Conservation (phyloP, 2,329 filamentous ascomycete species). For the Parafenestella ontariensis region DNA sequence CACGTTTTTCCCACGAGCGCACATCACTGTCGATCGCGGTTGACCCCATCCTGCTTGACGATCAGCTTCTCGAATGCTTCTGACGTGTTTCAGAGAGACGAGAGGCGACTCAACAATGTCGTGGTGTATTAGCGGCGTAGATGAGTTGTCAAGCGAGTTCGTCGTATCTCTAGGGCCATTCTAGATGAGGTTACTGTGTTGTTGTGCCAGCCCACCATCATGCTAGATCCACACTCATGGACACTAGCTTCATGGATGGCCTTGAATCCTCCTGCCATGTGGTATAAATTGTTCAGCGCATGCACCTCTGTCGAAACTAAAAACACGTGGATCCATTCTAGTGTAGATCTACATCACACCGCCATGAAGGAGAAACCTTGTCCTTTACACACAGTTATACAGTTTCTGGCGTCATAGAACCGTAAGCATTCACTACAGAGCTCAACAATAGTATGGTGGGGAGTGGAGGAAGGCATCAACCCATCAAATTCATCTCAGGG, state of each 20-base stretch:
- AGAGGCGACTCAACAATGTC: conserved; percentile 3
- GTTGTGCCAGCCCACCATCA: not conserved
- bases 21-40: conserved; percentile 9
- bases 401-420: not conserved
- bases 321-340: not conserved
- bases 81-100: conserved; percentile 13
- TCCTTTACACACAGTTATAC: not conserved
- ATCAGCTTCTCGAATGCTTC: not conserved
- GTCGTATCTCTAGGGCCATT: not conserved
- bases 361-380: not conserved
- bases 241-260: not conserved
- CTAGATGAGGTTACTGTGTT: not conserved
- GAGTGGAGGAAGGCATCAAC: no score
- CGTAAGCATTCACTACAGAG: not conserved
- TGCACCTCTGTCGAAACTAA: not conserved
- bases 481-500: not conserved
- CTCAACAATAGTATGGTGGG: not conserved
- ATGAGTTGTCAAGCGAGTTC: not conserved
- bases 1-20: conserved; percentile 13
- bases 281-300: not conserved
- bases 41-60: not conserved
- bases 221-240: not conserved
- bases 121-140: conserved; percentile 1
- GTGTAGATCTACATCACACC: not conserved
- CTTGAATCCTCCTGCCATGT: not conserved